Conservation (phyloP, 2,329 filamentous ascomycete genomes). For the Alternaria triticina region DNA sequence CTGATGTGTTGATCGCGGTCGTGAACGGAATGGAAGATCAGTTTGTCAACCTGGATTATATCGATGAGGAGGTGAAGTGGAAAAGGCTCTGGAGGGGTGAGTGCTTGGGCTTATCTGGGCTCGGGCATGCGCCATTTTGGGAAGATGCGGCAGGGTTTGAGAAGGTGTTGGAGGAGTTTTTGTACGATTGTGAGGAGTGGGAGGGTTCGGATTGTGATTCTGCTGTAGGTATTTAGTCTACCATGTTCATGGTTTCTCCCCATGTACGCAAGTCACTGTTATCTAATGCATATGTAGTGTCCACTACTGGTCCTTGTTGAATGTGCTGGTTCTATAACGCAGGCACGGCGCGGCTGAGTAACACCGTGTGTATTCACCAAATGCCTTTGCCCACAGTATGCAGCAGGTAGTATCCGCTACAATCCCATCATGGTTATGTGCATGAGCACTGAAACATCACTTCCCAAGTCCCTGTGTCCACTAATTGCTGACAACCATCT, state of each 20-base stretch:
- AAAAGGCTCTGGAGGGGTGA: slow-evolving; percentile 35
- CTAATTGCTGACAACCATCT: not conserved
- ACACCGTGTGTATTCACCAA: not conserved
- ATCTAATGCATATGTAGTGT: not conserved
- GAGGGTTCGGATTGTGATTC: not conserved
- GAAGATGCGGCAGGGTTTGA: slow-evolving; percentile 28
- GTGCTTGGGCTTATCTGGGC: slow-evolving; percentile 32
- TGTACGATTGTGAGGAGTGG: slow-evolving; percentile 14
- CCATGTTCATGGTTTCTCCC: not conserved
- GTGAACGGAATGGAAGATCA: slow-evolving; percentile 40
- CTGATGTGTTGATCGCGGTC: slow-evolving; percentile 31
- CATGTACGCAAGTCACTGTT: not conserved
- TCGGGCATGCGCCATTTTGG: slow-evolving; percentile 43
- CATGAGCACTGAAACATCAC: not conserved
- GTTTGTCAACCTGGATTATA: slow-evolving; percentile 41
- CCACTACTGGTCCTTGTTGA: not conserved
- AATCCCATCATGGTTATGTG: not conserved
- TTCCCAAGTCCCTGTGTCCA: not conserved
- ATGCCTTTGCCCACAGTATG: not conserved
- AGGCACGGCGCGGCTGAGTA: not conserved
- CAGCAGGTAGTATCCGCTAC: not conserved
- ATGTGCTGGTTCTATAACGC: not conserved
- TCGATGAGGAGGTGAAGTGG: slow-evolving; percentile 33
- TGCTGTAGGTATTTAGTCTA: not conserved
- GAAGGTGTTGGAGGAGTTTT: slow-evolving; percentile 23